phyloP scores from a whole-genome alignment of 176 grass and related monocot species.

The Secale cereale region DNA sequence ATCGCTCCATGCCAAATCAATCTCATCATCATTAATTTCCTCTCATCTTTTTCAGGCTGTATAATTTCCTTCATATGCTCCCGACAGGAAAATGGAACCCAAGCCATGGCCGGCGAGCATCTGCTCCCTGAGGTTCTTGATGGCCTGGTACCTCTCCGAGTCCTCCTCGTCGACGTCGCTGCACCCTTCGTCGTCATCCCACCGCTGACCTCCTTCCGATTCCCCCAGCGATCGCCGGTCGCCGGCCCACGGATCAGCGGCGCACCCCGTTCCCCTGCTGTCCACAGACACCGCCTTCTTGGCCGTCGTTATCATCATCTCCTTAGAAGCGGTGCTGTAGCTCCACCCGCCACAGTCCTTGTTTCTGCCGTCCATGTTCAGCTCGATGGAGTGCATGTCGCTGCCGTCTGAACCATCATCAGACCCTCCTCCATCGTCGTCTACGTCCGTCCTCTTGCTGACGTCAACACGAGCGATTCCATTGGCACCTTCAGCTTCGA shows the following conservation, averaged over 20 bases:
- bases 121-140: constrained; percentile 79
- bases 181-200: constrained; percentile 23
- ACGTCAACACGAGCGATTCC: constrained; percentile 1
- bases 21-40: constrained; percentile 17
- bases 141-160: constrained; percentile 67
- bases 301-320: not conserved
- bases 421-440: not conserved
- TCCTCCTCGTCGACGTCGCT: constrained; percentile 46
- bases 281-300: constrained; percentile 10
- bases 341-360: constrained; percentile 43
- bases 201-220: constrained; percentile 2
- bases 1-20: not conserved
- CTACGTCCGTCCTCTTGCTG: not conserved
- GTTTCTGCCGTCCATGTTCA: constrained; percentile 60
- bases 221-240: not conserved
- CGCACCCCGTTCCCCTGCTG: constrained; percentile 13
- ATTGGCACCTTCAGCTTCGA: not conserved
- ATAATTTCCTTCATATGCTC: not conserved
- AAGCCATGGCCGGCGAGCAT: constrained; percentile 65
- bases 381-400: constrained; percentile 75
- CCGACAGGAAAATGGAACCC: constrained; percentile 43
- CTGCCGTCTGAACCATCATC: constrained; percentile 50
- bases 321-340: constrained; percentile 29
- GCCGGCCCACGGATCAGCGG: not conserved
- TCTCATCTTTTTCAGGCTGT: not conserved